Base-by-base conservation (phyloP, 106 monocot species). In the Ottelia alismoides region DNA sequence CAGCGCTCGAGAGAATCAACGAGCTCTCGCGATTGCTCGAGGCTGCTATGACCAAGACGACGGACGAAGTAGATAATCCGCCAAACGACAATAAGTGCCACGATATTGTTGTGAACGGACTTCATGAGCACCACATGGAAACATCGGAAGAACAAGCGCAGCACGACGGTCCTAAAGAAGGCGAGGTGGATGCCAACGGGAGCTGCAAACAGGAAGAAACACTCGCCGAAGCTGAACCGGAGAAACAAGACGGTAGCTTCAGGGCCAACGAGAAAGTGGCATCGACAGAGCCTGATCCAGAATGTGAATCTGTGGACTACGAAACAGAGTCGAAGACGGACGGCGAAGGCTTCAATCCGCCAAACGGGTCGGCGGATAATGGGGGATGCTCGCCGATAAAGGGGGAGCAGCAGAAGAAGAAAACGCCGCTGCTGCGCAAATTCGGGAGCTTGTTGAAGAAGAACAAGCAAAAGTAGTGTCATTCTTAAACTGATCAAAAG, bases 391-490 rank as follows among this genome's bases (percentile, higher is more conserved):
- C 74, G 1, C 66, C 58, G 9, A 71, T 16, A 16, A 65, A 68
- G 31, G 55, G 63, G 45, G 44, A 35, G 25, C 63, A 65, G 20
- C 66, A 69, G 20, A 76, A 77, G 76, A 80, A 86, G 69, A 86
- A 80, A 68, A 76, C 70, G 61, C 48, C 76, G 0, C 57, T 76
- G 30, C 20, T 83, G 17, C 65, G 48, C 21, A 83, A 74, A 29
- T 68, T 83, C 28, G 77, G 82, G 11, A 69, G 59, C 60, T 49
- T 83, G 28, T 60, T 83, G 65, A 83, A 83, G 67, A 80, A 80
- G 71, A 67, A 30, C 21, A 70, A 50, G 28, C 57, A 49, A 43
- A 82, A 70, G 45, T 70, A 82, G 55, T 48, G 25, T 14, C 29
- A 25, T 31, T n/a, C n/a, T n/a, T n/a, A n/a, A n/a, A n/a, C n/a